These are phyloP conservation scores for Boletus tylopilopsis DNA, from an alignment of 768 basidiomycete genomes.

Conservation along the genomic window DNA sequence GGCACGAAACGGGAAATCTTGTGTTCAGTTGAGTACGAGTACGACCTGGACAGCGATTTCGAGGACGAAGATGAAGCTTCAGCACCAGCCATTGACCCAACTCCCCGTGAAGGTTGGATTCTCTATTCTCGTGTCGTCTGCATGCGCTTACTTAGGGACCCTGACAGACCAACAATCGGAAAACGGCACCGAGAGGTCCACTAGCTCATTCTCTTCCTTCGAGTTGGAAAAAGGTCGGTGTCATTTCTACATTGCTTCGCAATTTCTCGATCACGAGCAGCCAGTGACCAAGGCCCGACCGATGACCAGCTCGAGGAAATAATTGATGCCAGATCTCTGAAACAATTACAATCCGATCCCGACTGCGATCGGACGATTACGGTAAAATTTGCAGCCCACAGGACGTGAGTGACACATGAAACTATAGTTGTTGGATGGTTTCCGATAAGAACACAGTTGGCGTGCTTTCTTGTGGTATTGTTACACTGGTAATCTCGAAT, in stretches of 20 bases:
- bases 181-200: not conserved
- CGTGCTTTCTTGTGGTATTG: conserved; percentile 24
- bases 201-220: conserved; percentile 8
- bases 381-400: conserved; percentile 15
- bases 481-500: conserved; percentile 20
- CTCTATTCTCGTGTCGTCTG: not conserved
- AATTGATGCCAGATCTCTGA: not conserved
- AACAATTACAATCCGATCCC: not conserved
- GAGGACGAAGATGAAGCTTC: conserved; percentile 19
- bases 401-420: conserved; percentile 10
- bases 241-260: not conserved
- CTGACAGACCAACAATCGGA: conserved; percentile 8
- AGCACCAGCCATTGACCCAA: not conserved
- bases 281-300: not conserved
- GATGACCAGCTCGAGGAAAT: conserved; percentile 3
- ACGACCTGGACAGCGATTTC: conserved; percentile 25
- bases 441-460: conserved; percentile 14
- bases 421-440: not conserved
- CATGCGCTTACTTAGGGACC: not conserved
- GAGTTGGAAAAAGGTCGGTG: conserved; percentile 10
- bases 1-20: conserved; percentile 1
- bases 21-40: conserved; percentile 11
- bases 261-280: conserved; percentile 10
- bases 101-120: conserved; percentile 1
- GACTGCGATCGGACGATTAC: not conserved